Evolutionary conservation across 139 green algal genomes (phyloP).

Genomic region (Chlamydomonas applanata): DNA sequence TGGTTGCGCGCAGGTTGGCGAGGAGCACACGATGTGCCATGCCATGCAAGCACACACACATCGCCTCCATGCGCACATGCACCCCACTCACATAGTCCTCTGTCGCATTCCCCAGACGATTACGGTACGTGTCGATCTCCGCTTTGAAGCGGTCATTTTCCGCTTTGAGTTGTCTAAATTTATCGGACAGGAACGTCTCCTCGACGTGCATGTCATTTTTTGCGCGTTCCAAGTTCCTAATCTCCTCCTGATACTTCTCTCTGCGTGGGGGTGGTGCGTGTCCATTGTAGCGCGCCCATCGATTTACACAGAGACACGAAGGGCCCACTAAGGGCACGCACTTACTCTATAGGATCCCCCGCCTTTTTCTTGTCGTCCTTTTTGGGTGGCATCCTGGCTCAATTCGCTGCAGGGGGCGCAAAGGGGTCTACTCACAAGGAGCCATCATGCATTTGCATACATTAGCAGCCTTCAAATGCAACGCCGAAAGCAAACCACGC

Average conservation of each 20-base stretch:
- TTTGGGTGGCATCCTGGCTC: constrained; percentile 45
- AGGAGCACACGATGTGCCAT: background rate
- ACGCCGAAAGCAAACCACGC: no score
- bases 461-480: no score
- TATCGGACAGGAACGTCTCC: constrained; percentile 55
- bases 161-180: constrained; percentile 50
- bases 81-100: constrained; percentile 58
- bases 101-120: constrained; percentile 45
- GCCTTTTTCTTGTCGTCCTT: constrained; percentile 49
- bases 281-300: background rate
- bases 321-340: background rate
- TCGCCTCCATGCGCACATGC: no score
- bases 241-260: constrained; percentile 39
- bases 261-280: background rate
- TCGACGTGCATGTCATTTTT: constrained; percentile 50
- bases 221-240: constrained; percentile 28
- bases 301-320: no score
- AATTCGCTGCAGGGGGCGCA: no score
- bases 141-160: constrained; percentile 51
- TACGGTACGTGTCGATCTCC: constrained; percentile 42
- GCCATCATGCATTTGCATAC: no score
- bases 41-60: background rate
- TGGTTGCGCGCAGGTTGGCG: background rate
- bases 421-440: no score
- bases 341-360: constrained; percentile 37